A percentile compares a stretch with the other conserved stretches of the same genome.
These are phyloP conservation scores for Fallopia convolvulus DNA, from an alignment of 148 eudicot genomes.

Conservation along the genomic window DNA sequence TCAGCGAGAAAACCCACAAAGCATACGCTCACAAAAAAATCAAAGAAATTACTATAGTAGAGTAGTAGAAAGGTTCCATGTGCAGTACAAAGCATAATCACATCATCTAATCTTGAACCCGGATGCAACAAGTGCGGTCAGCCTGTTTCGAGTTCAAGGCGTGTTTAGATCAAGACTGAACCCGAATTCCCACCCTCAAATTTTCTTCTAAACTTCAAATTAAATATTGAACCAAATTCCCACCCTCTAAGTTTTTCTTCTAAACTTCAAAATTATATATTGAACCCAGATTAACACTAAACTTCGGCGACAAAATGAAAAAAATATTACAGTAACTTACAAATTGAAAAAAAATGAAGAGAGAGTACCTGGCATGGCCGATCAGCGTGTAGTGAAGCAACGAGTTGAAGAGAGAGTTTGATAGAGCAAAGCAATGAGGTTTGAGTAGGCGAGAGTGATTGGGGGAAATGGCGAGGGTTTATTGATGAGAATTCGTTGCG, in stretches of 20 bases:
- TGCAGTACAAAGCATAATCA: not conserved
- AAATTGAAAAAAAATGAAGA: not conserved
- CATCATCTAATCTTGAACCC: not conserved
- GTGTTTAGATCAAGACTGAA: not conserved
- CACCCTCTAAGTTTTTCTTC: too few relatives aligned
- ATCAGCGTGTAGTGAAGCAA: not conserved
- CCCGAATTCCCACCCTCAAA: not conserved
- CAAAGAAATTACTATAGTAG: not conserved
- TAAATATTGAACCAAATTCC: not conserved
- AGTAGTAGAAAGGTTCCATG: not conserved
- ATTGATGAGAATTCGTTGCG: not conserved
- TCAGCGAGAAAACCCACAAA: not conserved
- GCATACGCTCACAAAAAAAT: not conserved
- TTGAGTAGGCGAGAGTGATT: not conserved
- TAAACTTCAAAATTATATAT: too few relatives aligned
- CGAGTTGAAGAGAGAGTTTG: not conserved
- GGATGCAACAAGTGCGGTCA: not conserved
- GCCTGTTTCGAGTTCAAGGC: not conserved
- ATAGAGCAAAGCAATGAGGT: not conserved
- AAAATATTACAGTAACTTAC: not conserved
- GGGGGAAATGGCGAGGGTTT: not conserved
- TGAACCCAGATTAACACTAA: not conserved
- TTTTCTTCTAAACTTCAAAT: not conserved
- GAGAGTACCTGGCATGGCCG: not conserved
- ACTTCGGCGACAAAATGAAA: not conserved